Conservation (phyloP, 805 yeast species). For the Pichia phayaonensis region DNA sequence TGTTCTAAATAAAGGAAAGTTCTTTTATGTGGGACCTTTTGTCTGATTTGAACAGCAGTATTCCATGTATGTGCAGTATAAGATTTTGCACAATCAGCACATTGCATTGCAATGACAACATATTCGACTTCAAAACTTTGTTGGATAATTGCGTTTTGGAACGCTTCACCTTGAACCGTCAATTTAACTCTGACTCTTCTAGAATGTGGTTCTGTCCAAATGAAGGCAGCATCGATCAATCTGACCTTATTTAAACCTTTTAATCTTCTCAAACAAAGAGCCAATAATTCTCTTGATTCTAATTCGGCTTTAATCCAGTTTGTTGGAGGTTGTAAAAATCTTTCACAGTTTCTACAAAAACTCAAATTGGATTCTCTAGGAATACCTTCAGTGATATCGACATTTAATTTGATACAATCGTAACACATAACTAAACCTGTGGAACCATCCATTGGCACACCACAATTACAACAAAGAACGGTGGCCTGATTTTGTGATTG, state of each 20-base stretch:
- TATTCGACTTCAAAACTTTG: constrained; percentile 94
- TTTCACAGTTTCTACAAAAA: constrained; percentile 94
- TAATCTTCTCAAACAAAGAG: constrained; percentile 79
- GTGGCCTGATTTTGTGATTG: constrained; percentile 45
- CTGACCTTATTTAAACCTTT: constrained; percentile 83
- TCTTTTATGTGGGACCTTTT: constrained; percentile 93
- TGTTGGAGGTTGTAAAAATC: constrained; percentile 89
- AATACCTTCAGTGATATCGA: constrained; percentile 88
- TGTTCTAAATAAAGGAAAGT: constrained; percentile 95
- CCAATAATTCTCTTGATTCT: constrained; percentile 88
- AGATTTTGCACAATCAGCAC: constrained; percentile 97
- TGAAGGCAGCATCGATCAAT: constrained; percentile 84
- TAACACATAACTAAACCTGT: constrained; percentile 90
- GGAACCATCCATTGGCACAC: constrained; percentile 96
- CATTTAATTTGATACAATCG: constrained; percentile 91
- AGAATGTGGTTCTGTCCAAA: constrained; percentile 99
- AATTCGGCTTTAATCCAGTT: constrained; percentile 90
- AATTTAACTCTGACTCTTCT: constrained; percentile 86
- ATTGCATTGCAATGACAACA: constrained; percentile 90
- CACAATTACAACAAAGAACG: constrained; percentile 96
- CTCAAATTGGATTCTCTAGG: constrained; percentile 92
- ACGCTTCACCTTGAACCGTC: constrained; percentile 96
- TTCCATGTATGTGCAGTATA: constrained; percentile 97
- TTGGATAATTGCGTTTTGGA: constrained; percentile 84
- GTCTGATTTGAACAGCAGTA: constrained; percentile 95